Evolutionary conservation across 2,329 filamentous ascomycete species (phyloP).

Genomic region (Neonectria sp.): DNA sequence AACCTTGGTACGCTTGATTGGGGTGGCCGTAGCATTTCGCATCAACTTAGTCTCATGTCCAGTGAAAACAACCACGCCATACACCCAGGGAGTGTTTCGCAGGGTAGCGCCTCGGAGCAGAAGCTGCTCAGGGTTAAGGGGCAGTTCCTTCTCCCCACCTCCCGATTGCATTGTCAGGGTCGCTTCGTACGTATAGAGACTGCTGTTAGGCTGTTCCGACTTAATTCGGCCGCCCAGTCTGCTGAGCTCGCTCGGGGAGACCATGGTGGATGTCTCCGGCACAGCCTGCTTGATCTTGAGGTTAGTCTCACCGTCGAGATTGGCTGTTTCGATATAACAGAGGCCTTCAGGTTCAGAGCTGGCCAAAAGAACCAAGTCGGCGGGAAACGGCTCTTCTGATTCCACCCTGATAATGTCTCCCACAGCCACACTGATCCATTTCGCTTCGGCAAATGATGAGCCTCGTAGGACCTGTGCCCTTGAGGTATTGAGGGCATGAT

Average conservation of each 20-base stretch:
- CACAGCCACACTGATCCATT: conserved; percentile 94
- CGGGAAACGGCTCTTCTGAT: conserved; percentile 95
- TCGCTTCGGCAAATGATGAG: conserved; percentile 86
- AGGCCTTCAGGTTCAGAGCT: conserved; percentile 97
- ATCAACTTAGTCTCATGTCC: conserved; percentile 99
- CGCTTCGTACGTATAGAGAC: conserved; percentile 97
- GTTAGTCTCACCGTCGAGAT: conserved; percentile 97
- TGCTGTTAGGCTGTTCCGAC: conserved; percentile 98
- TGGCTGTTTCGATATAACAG: conserved; percentile 99
- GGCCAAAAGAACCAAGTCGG: conserved; percentile 91
- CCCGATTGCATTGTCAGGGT: conserved; percentile 92
- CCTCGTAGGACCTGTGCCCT: conserved; percentile 88
- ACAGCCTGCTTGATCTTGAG: conserved; percentile 98
- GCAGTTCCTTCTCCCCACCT: conserved; percentile 92
- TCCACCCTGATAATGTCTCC: conserved; percentile 95
- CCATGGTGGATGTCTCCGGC: conserved; percentile 89
- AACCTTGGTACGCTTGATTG: conserved; percentile 97
- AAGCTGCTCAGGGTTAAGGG: conserved; percentile 92
- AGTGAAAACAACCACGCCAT: conserved; percentile 92
- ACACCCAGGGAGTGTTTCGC: conserved; percentile 96
- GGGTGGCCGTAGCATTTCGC: conserved; percentile 96
- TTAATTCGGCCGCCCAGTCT: conserved; percentile 88
- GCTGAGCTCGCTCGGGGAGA: conserved; percentile 89
- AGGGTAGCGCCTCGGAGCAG: conserved; percentile 93
- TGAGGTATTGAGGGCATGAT: conserved; percentile 89